Evolutionary conservation across 352 stramenopile genomes (phyloP).

Genomic region (Globisporangium heterothallicum): DNA sequence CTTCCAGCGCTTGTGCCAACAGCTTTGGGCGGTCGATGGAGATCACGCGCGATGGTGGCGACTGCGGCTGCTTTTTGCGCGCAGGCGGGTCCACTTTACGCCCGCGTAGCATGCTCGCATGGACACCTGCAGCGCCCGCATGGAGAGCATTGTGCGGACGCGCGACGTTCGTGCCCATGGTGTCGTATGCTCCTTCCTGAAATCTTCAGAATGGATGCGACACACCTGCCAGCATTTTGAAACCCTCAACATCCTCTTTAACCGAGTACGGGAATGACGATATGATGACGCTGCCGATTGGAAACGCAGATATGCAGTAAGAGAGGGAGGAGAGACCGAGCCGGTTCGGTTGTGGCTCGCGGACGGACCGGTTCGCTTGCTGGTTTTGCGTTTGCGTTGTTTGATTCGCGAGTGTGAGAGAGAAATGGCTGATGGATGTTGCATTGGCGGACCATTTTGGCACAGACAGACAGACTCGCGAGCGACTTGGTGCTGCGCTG

Average conservation of each 20-base stretch:
- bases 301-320: background rate
- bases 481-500: no score
- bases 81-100: background rate
- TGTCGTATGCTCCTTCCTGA: background rate
- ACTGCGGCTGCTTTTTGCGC: background rate
- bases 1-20: conserved; percentile 13
- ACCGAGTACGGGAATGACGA: background rate
- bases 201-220: background rate
- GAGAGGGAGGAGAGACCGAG: background rate
- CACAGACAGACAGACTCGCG: background rate
- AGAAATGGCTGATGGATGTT: background rate
- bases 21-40: conserved; percentile 33
- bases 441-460: background rate
- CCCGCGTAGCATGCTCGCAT: background rate
- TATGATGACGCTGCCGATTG: background rate
- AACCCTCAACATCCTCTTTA: background rate
- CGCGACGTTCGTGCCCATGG: background rate
- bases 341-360: background rate
- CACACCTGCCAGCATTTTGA: background rate
- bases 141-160: conserved; percentile 1
- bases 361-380: background rate
- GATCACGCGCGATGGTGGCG: conserved; percentile 29
- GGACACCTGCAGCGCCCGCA: background rate
- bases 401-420: background rate
- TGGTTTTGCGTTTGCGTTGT: background rate